Evolutionary conservation across 371 early-diverging fungal genomes (phyloP), one percentile per base, ranked within the genome.

Genomic region (Phascolomyces articulosus): DNA sequence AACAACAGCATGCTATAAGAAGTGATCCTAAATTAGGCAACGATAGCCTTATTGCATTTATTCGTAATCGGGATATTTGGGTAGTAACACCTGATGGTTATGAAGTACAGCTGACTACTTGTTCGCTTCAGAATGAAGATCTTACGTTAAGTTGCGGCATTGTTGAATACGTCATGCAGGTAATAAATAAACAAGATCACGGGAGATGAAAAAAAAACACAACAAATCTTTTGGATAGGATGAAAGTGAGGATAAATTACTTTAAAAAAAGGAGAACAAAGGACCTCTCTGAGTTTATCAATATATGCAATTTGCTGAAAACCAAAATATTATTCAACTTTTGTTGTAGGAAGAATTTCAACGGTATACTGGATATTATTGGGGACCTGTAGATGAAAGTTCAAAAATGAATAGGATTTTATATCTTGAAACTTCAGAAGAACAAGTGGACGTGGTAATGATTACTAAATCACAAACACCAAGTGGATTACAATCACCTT

Each of bases 81-180:
- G 83, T 89, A 0, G 71, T 79, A 21, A 84, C 86, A 16, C 60
- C 78, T 8, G 63, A 78, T 11, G 92, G 91, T 0, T 55, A 73
- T 9, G 92, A 92, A 58, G 74, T 75, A 11, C 89, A 86, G 54
- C 74, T 92, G 27, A 92, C 92, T 18, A 82, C 83, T 57, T 83
- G 85, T 40, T 73, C 79, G 13, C 64, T 64, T 11, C 77, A 77
- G 55, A 62, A 58, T 28, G 63, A 67, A 7, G 75, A 79, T 24
- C 68, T 71, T 2, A 69, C 70, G 26, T 65, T 87, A 21, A 78
- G 75, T 41, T 85, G 86, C 66, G 93, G 93, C n/a, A 68, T 80
- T 28, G 86, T 87, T 2, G 93, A 92, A 60, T 91, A 88, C 71
- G 80, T 92, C 56, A 90, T 91, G 90, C 91, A 91, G 73, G 83